Evolutionary conservation across 441 rosid species (phyloP).

Genomic region (Erodium moschatum): DNA sequence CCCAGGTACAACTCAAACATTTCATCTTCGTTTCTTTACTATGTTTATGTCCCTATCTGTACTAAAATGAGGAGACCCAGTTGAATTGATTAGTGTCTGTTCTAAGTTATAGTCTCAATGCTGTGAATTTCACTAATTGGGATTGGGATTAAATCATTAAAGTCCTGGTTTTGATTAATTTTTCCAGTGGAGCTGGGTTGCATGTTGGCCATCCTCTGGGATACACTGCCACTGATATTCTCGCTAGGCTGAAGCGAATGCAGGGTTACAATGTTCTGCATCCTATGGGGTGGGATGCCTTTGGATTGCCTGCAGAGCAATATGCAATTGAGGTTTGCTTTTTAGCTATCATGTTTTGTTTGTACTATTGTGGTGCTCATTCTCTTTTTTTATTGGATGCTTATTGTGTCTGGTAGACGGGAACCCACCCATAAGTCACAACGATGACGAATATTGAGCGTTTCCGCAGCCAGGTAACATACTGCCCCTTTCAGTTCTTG

Average conservation of each 20-base stretch:
- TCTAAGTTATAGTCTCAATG: not conserved
- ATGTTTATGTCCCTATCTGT: not conserved
- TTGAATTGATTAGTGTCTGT: not conserved
- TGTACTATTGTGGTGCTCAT: conserved; percentile 13
- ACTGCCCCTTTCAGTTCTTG: conserved; percentile 12
- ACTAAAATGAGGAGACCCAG: not conserved
- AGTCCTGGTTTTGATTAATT: conserved; percentile 10
- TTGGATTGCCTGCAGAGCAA: conserved; percentile 97
- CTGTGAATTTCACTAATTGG: not conserved
- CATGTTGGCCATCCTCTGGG: conserved; percentile 98
- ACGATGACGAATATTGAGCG: conserved; percentile 80
- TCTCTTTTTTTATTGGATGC: conserved; percentile 17
- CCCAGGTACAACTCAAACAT: conserved; percentile 48
- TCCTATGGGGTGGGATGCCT: conserved; percentile 99
- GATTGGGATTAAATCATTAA: not conserved
- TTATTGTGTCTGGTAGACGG: conserved; percentile 48
- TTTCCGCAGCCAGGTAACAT: conserved; percentile 64
- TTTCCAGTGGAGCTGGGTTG: conserved; percentile 86
- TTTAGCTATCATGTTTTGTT: conserved; percentile 6
- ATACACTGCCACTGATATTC: conserved; percentile 86
- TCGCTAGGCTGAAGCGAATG: conserved; percentile 82
- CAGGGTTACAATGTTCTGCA: conserved; percentile 90
- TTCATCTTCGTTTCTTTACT: not conserved
- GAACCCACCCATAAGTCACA: conserved; percentile 85
- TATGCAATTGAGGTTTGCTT: conserved; percentile 74